A percentile compares a stretch with the other conserved stretches of the same genome.
phyloP scores from a whole-genome alignment of 345 rosid genomes.

The Fremontodendron californicum region DNA sequence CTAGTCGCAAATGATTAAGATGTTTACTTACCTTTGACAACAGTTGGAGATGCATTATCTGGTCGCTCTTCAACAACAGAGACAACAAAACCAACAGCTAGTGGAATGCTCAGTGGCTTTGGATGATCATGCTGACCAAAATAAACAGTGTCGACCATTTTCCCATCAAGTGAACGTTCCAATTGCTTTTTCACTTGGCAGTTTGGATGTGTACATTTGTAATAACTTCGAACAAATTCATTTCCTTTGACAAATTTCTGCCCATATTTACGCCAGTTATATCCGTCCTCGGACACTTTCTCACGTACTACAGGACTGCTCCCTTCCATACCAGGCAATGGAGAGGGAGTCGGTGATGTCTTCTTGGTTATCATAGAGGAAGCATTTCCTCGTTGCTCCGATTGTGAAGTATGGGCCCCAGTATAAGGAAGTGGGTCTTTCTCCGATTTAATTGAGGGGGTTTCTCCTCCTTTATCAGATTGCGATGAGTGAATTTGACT shows the following conservation, averaged over 20 bases:
- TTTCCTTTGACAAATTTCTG: constrained; percentile 91
- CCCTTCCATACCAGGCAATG: constrained; percentile 46
- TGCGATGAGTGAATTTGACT: constrained; percentile 22
- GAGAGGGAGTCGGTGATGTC: constrained; percentile 19
- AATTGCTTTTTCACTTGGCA: constrained; percentile 88
- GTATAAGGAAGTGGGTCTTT: constrained; percentile 21
- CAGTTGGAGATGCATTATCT: constrained; percentile 30
- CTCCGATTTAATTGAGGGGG: constrained; percentile 21
- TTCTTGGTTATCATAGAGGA: constrained; percentile 30
- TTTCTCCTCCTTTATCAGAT: constrained; percentile 24
- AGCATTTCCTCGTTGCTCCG: constrained; percentile 38
- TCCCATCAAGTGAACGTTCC: constrained; percentile 69
- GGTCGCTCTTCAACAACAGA: constrained; percentile 50
- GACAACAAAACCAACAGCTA: constrained; percentile 37
- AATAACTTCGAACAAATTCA: constrained; percentile 88
- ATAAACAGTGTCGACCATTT: constrained; percentile 54
- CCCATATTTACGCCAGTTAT: constrained; percentile 91
- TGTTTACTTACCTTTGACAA: constrained; percentile 44
- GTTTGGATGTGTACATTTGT: constrained; percentile 73
- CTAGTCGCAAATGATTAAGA: not conserved
- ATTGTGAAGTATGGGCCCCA: constrained; percentile 20
- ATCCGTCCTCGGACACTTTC: constrained; percentile 79
- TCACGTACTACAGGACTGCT: constrained; percentile 56
- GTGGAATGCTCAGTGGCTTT: constrained; percentile 44
- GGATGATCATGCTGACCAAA: constrained; percentile 84